phyloP scores from a whole-genome alignment of 2,329 filamentous ascomycete genomes.

The Amauroascus niger region DNA sequence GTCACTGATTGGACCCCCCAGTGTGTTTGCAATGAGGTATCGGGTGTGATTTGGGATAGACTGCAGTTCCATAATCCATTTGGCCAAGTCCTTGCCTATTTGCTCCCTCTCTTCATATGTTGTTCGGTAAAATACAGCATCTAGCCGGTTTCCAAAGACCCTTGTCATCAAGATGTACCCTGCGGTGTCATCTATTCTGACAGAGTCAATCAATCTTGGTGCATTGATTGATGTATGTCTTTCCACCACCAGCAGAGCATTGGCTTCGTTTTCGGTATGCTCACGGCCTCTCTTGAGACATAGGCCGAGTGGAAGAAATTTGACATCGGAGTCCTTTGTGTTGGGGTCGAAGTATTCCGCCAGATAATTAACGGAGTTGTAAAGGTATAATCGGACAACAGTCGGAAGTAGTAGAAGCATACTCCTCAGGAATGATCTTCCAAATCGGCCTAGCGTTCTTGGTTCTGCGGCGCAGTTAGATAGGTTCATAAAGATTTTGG shows the following conservation, averaged over 20 bases:
- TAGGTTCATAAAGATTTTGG: too few relatives aligned
- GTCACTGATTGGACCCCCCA: background rate
- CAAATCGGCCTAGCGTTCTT: too few relatives aligned
- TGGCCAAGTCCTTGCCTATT: background rate
- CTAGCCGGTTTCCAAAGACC: too few relatives aligned
- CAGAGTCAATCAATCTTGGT: slow-evolving; percentile 9
- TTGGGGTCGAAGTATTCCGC: too few relatives aligned
- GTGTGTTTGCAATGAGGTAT: background rate
- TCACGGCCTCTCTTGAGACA: slow-evolving; percentile 6
- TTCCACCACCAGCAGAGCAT: slow-evolving; percentile 14
- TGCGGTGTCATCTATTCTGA: too few relatives aligned
- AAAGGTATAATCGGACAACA: too few relatives aligned
- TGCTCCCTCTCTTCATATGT: slow-evolving; percentile 1
- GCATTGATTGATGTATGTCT: slow-evolving; percentile 11
- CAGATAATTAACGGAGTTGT: too few relatives aligned
- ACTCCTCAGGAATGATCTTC: too few relatives aligned
- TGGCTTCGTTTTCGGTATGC: slow-evolving; percentile 11
- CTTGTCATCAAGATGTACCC: too few relatives aligned
- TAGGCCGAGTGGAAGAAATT: slow-evolving; percentile 7
- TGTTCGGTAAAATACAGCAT: too few relatives aligned
- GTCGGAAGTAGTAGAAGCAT: too few relatives aligned
- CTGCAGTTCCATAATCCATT: background rate
- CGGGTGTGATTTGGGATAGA: background rate
- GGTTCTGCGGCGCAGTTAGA: too few relatives aligned
- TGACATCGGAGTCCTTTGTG: background rate